A percentile compares a stretch with the other conserved stretches of the same genome.
These are phyloP conservation scores for Sarocladiaceae sp. DNA, from an alignment of 2,329 filamentous ascomycete species.

Conservation along the genomic window DNA sequence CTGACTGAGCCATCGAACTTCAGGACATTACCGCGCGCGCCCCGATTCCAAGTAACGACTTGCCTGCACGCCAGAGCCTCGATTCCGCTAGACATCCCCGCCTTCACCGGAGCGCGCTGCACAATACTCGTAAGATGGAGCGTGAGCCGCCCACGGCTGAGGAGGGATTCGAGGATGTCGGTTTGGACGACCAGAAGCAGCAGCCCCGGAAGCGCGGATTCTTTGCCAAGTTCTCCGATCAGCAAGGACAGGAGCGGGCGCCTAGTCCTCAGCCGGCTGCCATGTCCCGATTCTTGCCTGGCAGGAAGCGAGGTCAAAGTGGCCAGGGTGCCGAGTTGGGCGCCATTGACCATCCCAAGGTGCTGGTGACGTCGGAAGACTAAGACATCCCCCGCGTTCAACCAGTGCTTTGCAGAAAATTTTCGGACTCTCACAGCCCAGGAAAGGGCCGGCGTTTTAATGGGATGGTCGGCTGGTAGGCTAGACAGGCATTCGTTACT, in stretches of 20 bases:
- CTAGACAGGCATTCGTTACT: constrained; percentile 4
- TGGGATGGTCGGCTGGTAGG: not conserved
- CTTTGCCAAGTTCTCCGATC: constrained; percentile 69
- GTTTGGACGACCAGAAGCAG: constrained; percentile 66
- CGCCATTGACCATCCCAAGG: constrained; percentile 44
- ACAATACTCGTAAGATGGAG: constrained; percentile 44
- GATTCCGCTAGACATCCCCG: constrained; percentile 65
- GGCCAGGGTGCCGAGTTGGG: constrained; percentile 67
- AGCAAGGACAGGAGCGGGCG: constrained; percentile 27
- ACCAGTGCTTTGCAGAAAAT: too few relatives aligned
- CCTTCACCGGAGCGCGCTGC: constrained; percentile 54
- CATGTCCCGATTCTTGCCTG: constrained; percentile 58
- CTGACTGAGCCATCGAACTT: too few relatives aligned
- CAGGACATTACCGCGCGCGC: constrained; percentile 89
- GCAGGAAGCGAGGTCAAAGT: constrained; percentile 60
- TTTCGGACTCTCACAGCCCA: too few relatives aligned
- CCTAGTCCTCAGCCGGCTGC: constrained; percentile 24
- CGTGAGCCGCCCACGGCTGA: constrained; percentile 61
- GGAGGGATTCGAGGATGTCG: constrained; percentile 85
- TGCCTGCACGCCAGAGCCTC: constrained; percentile 67
- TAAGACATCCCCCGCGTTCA: too few relatives aligned
- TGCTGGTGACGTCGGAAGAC: constrained; percentile 19
- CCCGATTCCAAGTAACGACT: constrained; percentile 57
- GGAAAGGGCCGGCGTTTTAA: not conserved
- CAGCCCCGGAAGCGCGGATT: constrained; percentile 56